Evolutionary conservation across 495 filamentous ascomycete genomes (phyloP).

Genomic region (Neurospora cerealis): DNA sequence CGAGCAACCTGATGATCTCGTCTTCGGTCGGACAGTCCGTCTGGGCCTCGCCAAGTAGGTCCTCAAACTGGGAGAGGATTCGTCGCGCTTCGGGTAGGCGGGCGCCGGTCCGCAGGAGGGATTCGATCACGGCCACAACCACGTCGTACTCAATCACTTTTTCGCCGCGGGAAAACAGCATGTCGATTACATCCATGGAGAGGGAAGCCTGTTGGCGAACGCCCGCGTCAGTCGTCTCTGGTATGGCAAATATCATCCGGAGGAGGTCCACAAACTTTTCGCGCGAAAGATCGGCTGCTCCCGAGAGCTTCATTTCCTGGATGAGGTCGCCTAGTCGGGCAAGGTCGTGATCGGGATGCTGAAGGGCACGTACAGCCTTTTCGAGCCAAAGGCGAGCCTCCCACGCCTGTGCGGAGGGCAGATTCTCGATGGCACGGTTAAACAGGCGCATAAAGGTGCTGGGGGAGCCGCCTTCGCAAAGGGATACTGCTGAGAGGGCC

Average conservation of each 20-base stretch:
- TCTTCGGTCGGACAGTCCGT: slow-evolving; percentile 39
- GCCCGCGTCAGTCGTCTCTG: not conserved
- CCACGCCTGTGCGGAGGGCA: slow-evolving; percentile 21
- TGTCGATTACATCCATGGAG: slow-evolving; percentile 23
- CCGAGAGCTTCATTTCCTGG: slow-evolving; percentile 19
- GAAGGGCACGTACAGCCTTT: slow-evolving; percentile 7
- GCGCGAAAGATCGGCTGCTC: slow-evolving; percentile 20
- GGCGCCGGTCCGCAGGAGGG: slow-evolving; percentile 6
- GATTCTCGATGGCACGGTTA: slow-evolving; percentile 12
- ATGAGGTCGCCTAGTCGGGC: slow-evolving; percentile 7
- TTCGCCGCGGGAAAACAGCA: slow-evolving; percentile 29
- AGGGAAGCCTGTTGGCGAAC: slow-evolving; percentile 16
- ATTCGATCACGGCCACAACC: slow-evolving; percentile 29
- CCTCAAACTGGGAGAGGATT: slow-evolving; percentile 16
- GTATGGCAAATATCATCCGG: slow-evolving; percentile 20
- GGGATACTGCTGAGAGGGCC: not conserved
- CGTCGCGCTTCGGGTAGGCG: slow-evolving; percentile 3
- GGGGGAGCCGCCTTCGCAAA: not conserved
- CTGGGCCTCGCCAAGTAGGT: slow-evolving; percentile 14
- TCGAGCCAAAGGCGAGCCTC: slow-evolving; percentile 20
- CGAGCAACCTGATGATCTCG: slow-evolving; percentile 38
- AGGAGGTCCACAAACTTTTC: slow-evolving; percentile 23
- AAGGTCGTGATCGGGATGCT: not conserved
- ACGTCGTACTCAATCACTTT: slow-evolving; percentile 27
- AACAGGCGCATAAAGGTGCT: slow-evolving; percentile 17